These are phyloP conservation scores for Salix udensis DNA, from an alignment of 345 rosid species.

Conservation along the genomic window DNA sequence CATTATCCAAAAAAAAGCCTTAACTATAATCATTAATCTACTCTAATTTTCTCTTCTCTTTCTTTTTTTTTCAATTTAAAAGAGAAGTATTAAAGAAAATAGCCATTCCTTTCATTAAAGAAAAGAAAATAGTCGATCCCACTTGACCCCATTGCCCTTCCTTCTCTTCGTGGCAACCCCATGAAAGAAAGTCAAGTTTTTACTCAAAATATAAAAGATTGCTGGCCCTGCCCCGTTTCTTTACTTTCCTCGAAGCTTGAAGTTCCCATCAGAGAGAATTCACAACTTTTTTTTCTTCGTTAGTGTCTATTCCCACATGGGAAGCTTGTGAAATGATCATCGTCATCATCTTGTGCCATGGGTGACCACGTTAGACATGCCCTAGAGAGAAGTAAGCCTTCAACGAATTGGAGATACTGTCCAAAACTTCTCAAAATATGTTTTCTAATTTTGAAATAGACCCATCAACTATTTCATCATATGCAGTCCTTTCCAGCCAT, in stretches of 20 bases:
- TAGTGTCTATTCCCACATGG: conserved; percentile 24
- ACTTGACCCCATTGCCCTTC: conserved; percentile 30
- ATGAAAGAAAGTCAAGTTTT: conserved; percentile 39
- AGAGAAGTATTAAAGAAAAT: conserved; percentile 8
- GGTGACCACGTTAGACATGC: conserved; percentile 10
- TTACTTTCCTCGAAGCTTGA: conserved; percentile 1
- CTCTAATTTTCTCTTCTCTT: no score
- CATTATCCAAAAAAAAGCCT: no score
- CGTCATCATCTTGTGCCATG: neutral
- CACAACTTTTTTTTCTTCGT: conserved; percentile 27
- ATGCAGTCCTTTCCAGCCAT: neutral
- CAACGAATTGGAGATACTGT: conserved; percentile 38
- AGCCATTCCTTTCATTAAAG: neutral
- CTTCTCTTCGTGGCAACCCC: conserved; percentile 57
- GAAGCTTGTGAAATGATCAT: conserved; percentile 15
- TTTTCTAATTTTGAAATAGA: conserved; percentile 23
- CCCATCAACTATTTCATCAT: conserved; percentile 27
- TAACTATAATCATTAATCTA: no score
- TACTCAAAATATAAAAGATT: conserved; percentile 32
- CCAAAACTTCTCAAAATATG: conserved; percentile 25
- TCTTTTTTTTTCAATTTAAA: neutral
- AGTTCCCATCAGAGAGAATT: conserved; percentile 16
- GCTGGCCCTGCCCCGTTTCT: conserved; percentile 4
- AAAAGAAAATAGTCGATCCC: conserved; percentile 18
- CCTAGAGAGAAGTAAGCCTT: conserved; percentile 33